Evolutionary conservation across 352 stramenopile genomes (phyloP).

Genomic region (Pythium folliculosum): DNA sequence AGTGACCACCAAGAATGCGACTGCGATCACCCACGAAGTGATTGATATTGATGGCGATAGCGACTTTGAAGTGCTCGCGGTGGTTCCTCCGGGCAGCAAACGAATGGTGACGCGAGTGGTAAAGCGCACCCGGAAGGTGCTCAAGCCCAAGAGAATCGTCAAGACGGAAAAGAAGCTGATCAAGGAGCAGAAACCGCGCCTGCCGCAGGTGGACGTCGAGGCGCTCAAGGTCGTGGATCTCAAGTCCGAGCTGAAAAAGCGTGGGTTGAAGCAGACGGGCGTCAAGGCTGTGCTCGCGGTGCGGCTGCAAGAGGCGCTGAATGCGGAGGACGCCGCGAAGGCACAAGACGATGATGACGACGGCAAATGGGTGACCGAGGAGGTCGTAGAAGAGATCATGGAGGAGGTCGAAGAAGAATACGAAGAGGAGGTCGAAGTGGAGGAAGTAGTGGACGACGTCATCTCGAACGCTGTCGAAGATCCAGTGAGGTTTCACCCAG

Average conservation of each 20-base stretch:
- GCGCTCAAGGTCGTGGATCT: constrained; percentile 57
- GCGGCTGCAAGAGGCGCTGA: constrained; percentile 49
- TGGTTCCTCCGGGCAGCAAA: not conserved
- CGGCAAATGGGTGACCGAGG: constrained; percentile 28
- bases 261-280: constrained; percentile 51
- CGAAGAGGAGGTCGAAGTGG: constrained; percentile 32
- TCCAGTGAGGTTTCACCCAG: not conserved
- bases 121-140: constrained; percentile 44
- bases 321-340: constrained; percentile 39
- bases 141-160: constrained; percentile 32
- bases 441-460: not conserved
- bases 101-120: constrained; percentile 32
- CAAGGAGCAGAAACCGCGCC: constrained; percentile 29
- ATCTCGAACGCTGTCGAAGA: not conserved
- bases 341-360: constrained; percentile 41
- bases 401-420: constrained; percentile 37
- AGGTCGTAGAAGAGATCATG: constrained; percentile 35
- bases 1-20: not conserved
- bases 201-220: constrained; percentile 29
- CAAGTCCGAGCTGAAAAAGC: constrained; percentile 56
- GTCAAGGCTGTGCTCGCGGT: constrained; percentile 54
- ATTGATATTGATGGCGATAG: constrained; percentile 9
- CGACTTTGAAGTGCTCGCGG: not conserved
- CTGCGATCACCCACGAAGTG: not conserved
- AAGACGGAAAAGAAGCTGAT: constrained; percentile 30